phyloP scores from a whole-genome alignment of 2,329 filamentous ascomycete genomes.

The Juglanconis oblonga region DNA sequence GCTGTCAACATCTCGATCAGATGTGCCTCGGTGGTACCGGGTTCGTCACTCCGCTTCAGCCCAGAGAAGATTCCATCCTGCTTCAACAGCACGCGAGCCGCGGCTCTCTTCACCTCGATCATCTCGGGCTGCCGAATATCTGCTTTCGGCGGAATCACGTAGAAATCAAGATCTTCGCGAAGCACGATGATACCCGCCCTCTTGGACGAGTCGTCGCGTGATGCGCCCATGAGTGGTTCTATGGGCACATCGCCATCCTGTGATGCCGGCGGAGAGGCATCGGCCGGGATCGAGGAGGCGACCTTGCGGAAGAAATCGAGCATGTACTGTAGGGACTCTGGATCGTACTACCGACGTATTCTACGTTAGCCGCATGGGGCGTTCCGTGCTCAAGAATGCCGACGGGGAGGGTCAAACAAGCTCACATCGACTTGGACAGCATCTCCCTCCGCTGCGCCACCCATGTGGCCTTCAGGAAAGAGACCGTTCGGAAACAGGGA shows the following conservation, averaged over 20 bases:
- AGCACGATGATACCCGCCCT: conserved; percentile 97
- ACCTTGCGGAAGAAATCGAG: conserved; percentile 96
- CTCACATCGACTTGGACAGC: conserved; percentile 92
- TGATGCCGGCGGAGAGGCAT: conserved; percentile 64
- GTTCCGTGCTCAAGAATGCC: neutral
- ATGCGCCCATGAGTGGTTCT: conserved; percentile 67
- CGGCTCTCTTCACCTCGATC: conserved; percentile 93
- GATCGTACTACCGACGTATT: conserved; percentile 73
- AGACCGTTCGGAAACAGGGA: conserved; percentile 99
- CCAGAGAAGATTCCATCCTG: conserved; percentile 97
- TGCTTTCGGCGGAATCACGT: conserved; percentile 82
- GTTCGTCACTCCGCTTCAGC: conserved; percentile 89
- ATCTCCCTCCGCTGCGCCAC: conserved; percentile 86
- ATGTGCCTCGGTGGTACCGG: conserved; percentile 95
- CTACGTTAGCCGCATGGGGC: neutral
- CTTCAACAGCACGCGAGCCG: conserved; percentile 77
- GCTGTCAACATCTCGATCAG: conserved; percentile 99
- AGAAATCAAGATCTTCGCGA: conserved; percentile 95
- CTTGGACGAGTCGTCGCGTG: conserved; percentile 75
- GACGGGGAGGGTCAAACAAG: conserved; percentile 21
- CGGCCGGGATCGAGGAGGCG: conserved; percentile 87
- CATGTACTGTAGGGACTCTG: conserved; percentile 96
- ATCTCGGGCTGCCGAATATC: conserved; percentile 87
- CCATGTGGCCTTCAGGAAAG: conserved; percentile 94
- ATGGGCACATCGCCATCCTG: conserved; percentile 65